Base-by-base conservation (phyloP, 441 rosid genomes). In the Erodium moschatum region DNA sequence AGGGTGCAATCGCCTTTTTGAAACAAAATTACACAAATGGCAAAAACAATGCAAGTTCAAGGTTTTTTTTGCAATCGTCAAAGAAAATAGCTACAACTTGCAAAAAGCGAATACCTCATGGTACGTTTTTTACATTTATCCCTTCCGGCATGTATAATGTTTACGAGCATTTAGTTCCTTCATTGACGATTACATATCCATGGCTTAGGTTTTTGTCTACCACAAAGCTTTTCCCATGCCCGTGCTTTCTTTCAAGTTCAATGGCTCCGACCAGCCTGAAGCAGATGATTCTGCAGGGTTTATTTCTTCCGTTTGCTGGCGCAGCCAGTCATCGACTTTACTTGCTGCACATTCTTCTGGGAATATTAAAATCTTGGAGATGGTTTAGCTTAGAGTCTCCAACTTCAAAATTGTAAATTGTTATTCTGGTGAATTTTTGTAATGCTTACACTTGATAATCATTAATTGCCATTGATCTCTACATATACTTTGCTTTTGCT, bases 171-270 rank as follows among this genome's bases (percentile, higher is more conserved):
- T 38, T 38, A 5, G 42, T 38, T 38, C 42, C 6, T 38, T 6
- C 42, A 38, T 38, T 6, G 9, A 5, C 5, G 42, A 46, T 46
- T 46, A 13, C 15, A 12, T 46, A 11, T 33, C 70, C 44, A 44
- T 63, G 62, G 58, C 70, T 61, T 75, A 95, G 99, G 99, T 91
- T 56, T 87, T 83, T 70, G 78, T 95, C 69, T 95, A 91, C 85
- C 99, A 95, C 77, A 95, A 90, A 80, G 96, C 99, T 66, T 95
- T 95, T 71, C 97, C 99, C 1, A 91, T 95, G 97, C 97, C 99
- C 0, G 94, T 86, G n/a, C 70, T 91, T 73, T 81, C 97, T 5
- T 85, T 78, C 85, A 91, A 86, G 86, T 91, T 87, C 75, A 85
- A 67, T 83, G 77, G 73, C 75, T 76, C 74, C 4, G 95, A 90